A percentile compares a stretch with the other conserved stretches of the same genome.
phyloP scores from a whole-genome alignment of 805 yeast genomes.

The Huiozyma naganishii region DNA sequence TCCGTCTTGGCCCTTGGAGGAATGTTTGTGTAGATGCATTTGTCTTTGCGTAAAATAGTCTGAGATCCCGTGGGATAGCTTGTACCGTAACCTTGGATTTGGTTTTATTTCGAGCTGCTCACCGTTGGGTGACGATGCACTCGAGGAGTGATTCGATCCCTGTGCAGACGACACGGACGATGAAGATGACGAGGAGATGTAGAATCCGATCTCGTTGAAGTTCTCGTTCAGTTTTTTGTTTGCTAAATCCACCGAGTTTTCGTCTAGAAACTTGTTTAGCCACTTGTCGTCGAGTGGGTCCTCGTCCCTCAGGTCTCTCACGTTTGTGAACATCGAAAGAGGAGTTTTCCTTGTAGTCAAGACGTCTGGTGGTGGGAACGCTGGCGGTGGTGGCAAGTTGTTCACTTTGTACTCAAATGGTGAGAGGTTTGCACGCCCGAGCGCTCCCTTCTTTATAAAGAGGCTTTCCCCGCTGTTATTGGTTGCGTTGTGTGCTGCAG shows the following conservation, averaged over 20 bases:
- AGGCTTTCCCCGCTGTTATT: slow-evolving; percentile 19
- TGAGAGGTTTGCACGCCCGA: slow-evolving; percentile 23
- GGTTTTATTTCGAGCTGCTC: too few species aligned
- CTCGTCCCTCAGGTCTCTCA: not conserved
- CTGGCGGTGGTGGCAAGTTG: not conserved
- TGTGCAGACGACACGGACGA: not conserved
- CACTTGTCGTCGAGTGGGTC: slow-evolving; percentile 4
- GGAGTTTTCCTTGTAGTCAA: not conserved
- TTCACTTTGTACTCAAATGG: slow-evolving; percentile 23
- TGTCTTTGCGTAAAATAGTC: slow-evolving; percentile 55
- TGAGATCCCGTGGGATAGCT: slow-evolving; percentile 37
- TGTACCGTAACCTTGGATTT: not conserved
- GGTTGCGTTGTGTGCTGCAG: slow-evolving; percentile 24
- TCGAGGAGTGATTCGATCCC: too few species aligned
- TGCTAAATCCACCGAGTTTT: not conserved
- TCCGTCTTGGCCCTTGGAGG: not conserved
- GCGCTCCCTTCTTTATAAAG: slow-evolving; percentile 14
- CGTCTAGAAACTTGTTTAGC: slow-evolving; percentile 6
- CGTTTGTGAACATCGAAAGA: slow-evolving; percentile 1
- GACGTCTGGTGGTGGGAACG: not conserved
- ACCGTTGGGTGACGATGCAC: too few species aligned
- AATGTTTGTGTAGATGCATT: slow-evolving; percentile 38
- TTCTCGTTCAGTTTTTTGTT: slow-evolving; percentile 19
- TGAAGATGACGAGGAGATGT: slow-evolving; percentile 1
- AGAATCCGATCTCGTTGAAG: slow-evolving; percentile 48